Conservation (phyloP, 257 asterid genomes). For the Linaria vulgaris region DNA sequence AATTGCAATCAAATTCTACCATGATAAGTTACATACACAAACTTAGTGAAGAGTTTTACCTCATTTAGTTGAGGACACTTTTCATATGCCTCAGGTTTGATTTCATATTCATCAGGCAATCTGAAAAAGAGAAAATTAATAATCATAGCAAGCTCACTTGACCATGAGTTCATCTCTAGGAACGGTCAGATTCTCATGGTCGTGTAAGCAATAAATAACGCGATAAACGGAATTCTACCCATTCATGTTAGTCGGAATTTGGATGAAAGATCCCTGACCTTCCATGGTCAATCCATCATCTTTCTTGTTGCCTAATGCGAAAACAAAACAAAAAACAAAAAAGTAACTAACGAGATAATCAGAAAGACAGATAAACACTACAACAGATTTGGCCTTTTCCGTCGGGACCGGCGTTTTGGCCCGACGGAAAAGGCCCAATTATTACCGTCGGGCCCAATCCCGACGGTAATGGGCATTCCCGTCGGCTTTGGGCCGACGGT, state of each 20-base stretch:
- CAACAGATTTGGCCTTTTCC: too few relatives aligned
- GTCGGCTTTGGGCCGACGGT: too few relatives aligned
- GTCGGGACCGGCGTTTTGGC: too few relatives aligned
- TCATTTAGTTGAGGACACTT: constrained; percentile 22
- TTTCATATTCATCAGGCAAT: constrained; percentile 4
- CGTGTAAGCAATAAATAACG: neutral
- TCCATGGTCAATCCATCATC: constrained; percentile 12
- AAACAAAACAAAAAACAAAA: too few relatives aligned
- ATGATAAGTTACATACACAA: too few relatives aligned
- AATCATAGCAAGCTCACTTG: neutral
- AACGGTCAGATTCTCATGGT: too few relatives aligned
- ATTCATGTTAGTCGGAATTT: constrained; percentile 13
- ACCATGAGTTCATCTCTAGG: neutral
- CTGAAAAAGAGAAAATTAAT: neutral
- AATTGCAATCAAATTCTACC: too few relatives aligned
- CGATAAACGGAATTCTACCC: constrained; percentile 19
- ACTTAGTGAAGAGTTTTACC: constrained; percentile 19
- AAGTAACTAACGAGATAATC: neutral
- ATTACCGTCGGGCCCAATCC: too few relatives aligned
- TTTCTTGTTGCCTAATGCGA: constrained; percentile 6
- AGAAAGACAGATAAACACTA: neutral
- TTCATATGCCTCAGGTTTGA: constrained; percentile 17
- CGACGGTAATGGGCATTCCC: too few relatives aligned
- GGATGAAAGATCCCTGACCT: constrained; percentile 20
- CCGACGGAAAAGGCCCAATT: too few relatives aligned